phyloP scores from a whole-genome alignment of 73 alveolate genomes.

The Durusdinium trenchii region DNA sequence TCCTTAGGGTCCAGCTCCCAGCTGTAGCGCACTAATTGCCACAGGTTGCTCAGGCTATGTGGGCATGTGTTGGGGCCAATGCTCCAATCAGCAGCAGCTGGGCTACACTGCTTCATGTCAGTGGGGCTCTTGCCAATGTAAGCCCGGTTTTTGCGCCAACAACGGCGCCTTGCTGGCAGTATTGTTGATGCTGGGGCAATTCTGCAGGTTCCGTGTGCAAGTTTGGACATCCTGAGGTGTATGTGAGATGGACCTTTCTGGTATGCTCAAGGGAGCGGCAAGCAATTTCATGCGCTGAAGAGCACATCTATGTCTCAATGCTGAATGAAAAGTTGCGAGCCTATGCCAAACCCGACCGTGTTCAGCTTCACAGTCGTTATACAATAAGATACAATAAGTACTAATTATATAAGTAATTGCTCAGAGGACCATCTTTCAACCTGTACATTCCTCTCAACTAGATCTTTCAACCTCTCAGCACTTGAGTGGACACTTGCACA shows the following conservation, averaged over 20 bases:
- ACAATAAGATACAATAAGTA: too few relatives aligned
- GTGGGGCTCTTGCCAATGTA: conserved; percentile 93
- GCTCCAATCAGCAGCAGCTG: conserved; percentile 91
- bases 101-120: conserved; percentile 80
- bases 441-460: too few relatives aligned
- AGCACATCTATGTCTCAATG: too few relatives aligned
- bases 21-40: background rate
- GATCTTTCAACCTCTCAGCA: too few relatives aligned
- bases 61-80: conserved; percentile 92
- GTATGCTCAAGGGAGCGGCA: conserved; percentile 2
- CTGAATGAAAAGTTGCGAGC: too few relatives aligned
- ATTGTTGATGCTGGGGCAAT: too few relatives aligned
- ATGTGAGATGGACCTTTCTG: conserved; percentile 71
- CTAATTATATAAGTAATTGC: too few relatives aligned
- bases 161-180: conserved; percentile 47
- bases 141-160: conserved; percentile 68
- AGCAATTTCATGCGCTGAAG: conserved; percentile 14
- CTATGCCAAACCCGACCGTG: too few relatives aligned
- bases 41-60: conserved; percentile 89
- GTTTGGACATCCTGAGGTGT: conserved; percentile 42
- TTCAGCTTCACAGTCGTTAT: too few relatives aligned
- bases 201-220: too few relatives aligned
- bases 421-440: too few relatives aligned
- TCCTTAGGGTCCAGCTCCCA: background rate
- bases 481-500: too few relatives aligned